Percentiles rank a stretch among this genome's conserved stretches.
Conservation (phyloP, 164 flowering plant species). For the Aristolochia contorta region DNA sequence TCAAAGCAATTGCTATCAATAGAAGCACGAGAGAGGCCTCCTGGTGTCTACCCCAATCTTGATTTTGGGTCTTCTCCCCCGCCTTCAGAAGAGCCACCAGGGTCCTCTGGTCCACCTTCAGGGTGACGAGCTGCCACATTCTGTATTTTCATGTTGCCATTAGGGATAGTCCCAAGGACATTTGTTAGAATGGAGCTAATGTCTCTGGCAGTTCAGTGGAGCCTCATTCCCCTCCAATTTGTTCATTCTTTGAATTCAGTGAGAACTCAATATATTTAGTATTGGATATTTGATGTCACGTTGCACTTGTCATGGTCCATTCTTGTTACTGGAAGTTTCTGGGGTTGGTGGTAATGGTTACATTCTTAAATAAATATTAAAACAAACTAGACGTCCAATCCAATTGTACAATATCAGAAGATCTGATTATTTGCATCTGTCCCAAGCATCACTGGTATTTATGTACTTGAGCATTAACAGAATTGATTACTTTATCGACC, state of each 20-base stretch:
- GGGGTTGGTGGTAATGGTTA: no score
- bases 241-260: conserved; percentile 36
- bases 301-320: no score
- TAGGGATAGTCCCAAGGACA: background rate
- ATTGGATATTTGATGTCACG: no score
- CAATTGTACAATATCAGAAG: no score
- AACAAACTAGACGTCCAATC: no score
- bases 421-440: no score
- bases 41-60: conserved; percentile 66
- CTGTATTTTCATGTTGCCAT: background rate
- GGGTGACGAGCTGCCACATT: conserved; percentile 9
- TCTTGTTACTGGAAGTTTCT: no score
- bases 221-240: conserved; percentile 16
- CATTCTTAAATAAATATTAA: no score
- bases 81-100: conserved; percentile 31
- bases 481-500: no score
- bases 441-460: no score
- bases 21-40: conserved; percentile 70
- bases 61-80: conserved; percentile 57
- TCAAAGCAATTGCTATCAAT: conserved; percentile 85
- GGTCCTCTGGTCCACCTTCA: conserved; percentile 17
- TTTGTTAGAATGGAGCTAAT: conserved; percentile 7
- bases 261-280: no score
- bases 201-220: background rate
- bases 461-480: no score